Conservation (phyloP, 1,139 yeast species). For the Geotrichum siamense region DNA sequence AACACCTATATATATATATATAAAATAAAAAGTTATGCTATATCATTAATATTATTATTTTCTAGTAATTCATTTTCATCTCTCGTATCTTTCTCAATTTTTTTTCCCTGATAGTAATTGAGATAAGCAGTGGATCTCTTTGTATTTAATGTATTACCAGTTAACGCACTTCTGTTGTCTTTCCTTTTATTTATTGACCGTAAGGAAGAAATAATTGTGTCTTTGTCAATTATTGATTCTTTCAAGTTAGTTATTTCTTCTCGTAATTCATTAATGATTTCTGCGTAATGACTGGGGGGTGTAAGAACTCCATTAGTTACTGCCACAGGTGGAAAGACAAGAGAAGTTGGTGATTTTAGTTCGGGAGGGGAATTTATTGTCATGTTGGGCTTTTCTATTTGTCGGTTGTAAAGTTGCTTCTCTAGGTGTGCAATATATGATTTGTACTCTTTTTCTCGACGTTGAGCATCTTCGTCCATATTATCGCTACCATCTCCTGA, state of each 20-base stretch:
- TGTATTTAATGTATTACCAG: conserved; percentile 9
- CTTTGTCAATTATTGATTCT: conserved; percentile 59
- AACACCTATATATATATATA: no score
- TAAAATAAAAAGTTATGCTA: no score
- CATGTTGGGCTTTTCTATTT: conserved; percentile 20
- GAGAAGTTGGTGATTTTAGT: conserved; percentile 7
- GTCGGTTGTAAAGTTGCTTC: conserved; percentile 43
- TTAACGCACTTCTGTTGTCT: conserved; percentile 23
- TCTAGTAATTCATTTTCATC: no score
- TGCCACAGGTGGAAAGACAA: conserved; percentile 11
- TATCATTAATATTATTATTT: no score
- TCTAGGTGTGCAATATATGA: conserved; percentile 60
- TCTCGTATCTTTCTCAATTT: no score
- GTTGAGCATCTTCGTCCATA: conserved; percentile 31
- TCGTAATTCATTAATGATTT: conserved; percentile 50
- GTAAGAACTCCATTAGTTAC: conserved; percentile 6
- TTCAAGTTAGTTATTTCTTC: conserved; percentile 63
- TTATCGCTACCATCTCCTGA: conserved; percentile 19
- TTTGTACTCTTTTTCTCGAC: conserved; percentile 55
- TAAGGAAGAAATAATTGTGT: conserved; percentile 68
- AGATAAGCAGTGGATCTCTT: conserved; percentile 20
- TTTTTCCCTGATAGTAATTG: no score
- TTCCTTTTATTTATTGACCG: conserved; percentile 28
- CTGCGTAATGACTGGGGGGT: conserved; percentile 20
- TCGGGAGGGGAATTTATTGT: conserved; percentile 7